phyloP scores from a whole-genome alignment of 495 filamentous ascomycete genomes.

The Immersiella caudata region DNA sequence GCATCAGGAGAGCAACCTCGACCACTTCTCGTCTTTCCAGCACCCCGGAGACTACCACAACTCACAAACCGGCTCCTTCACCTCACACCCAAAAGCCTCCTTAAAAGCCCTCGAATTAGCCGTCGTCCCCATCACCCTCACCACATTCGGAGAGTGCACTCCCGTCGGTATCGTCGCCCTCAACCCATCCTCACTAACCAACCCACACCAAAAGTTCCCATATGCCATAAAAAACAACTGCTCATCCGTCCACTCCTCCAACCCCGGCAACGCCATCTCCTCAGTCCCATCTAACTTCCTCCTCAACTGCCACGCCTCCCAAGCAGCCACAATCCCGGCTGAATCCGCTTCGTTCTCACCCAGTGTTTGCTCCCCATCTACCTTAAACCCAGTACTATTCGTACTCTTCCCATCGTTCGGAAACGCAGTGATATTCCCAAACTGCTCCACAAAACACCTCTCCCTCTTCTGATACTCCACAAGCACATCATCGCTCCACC shows the following conservation, averaged over 20 bases:
- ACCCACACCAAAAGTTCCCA: constrained; percentile 1
- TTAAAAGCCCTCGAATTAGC: not conserved
- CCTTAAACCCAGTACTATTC: not conserved
- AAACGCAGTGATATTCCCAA: constrained; percentile 55
- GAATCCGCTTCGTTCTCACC: constrained; percentile 4
- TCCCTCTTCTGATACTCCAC: constrained; percentile 61
- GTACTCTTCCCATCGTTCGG: not conserved
- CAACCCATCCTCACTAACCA: not conserved
- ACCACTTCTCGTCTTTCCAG: too few species aligned
- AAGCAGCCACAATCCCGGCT: not conserved
- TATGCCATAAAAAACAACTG: constrained; percentile 11
- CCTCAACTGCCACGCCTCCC: not conserved
- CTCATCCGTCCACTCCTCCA: constrained; percentile 1
- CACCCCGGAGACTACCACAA: not conserved
- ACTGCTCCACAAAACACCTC: constrained; percentile 71
- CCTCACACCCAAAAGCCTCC: constrained; percentile 2
- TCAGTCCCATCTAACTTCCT: not conserved
- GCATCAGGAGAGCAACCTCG: too few species aligned
- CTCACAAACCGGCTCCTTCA: constrained; percentile 7
- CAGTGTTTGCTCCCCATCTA: not conserved
- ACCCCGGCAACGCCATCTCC: not conserved
- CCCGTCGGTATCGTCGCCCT: not conserved
- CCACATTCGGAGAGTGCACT: not conserved
- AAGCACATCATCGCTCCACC: constrained; percentile 67
- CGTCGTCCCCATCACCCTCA: not conserved